Evolutionary conservation across 1,284 basidiomycete species (phyloP), one percentile per base, ranked within the genome.

Genomic region (Bondarzewia mesenterica): DNA sequence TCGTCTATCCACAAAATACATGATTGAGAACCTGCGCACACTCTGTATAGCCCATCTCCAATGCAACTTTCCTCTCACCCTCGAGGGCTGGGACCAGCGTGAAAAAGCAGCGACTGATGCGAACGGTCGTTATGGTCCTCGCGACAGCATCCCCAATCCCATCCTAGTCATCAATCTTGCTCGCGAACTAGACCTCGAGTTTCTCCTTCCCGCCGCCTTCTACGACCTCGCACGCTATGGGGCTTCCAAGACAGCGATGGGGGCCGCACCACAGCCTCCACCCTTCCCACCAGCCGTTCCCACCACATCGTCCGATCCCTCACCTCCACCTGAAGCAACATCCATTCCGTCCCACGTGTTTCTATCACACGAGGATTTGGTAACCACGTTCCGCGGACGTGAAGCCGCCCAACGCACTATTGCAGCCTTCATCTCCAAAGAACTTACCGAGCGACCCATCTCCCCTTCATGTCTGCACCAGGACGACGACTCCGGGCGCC

Each of bases 211-310:
- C 2, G 69, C 80, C 25, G 82, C 82, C 0, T 77, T 87, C 57
- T 86, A 86, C 61, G 83, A 87, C 54, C 72, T 87, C 36, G 77
- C 80, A 3, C 72, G 84, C 18, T 85, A 85, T 54, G 82, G 77
- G 0, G 80, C 83, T 0, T 80, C 80, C 62, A 78, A 77, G 61
- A 83, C 85, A 52, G 65, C 80, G 54, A 49, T 65, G 0, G 83
- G 84, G 5, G 63, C 76, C 10, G 55, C 60, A 25, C 42, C 50
- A 27, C 56, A 60, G 41, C 26, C 49, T 37, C 50, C 53, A 43
- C 18, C 50, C 27, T 35, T 40, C 20, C 4, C 47, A 51, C 3
- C 55, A 58, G 1, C 23, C 36, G 32, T 21, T 12, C 25, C 32
- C 51, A 50, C 52, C 52, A 36, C 43, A 27, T 43, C 16, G 46